Percentiles rank a stretch among this genome's conserved stretches.
phyloP scores from a whole-genome alignment of 2,329 filamentous ascomycete species.

The Chaetomiaceae sp. region DNA sequence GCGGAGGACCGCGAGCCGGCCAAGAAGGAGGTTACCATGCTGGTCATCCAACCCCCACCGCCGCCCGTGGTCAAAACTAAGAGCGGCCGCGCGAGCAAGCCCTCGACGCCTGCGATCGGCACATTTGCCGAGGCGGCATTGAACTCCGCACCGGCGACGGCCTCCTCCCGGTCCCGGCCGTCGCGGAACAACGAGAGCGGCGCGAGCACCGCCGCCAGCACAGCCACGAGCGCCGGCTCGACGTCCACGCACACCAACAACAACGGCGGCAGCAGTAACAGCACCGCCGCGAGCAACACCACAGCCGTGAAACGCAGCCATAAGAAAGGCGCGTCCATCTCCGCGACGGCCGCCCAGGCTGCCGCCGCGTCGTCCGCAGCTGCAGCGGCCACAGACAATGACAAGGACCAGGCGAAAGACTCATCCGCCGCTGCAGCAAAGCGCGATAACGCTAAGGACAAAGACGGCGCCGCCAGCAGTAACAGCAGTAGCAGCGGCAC shows the following conservation, averaged over 20 bases:
- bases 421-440: neutral
- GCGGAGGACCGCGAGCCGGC: constrained; percentile 9
- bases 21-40: constrained; percentile 34
- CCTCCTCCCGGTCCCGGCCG: constrained; percentile 40
- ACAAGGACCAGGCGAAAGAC: constrained; percentile 2
- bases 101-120: constrained; percentile 56
- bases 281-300: neutral
- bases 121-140: constrained; percentile 50
- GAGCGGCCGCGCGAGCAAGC: constrained; percentile 60
- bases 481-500: no score
- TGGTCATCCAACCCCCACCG: constrained; percentile 34
- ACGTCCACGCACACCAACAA: neutral
- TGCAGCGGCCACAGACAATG: neutral
- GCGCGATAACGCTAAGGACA: neutral
- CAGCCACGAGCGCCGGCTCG: neutral
- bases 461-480: no score
- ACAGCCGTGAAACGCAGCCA: constrained; percentile 47
- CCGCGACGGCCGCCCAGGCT: constrained; percentile 26
- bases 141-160: neutral
- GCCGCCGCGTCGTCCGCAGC: neutral
- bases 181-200: constrained; percentile 35
- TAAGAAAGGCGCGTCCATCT: constrained; percentile 48
- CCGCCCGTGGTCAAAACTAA: constrained; percentile 50
- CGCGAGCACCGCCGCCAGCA: constrained; percentile 8
- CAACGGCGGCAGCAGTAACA: constrained; percentile 21